A percentile compares a stretch with the other conserved stretches of the same genome.
Evolutionary conservation across 1,284 basidiomycete species (phyloP).

Genomic region (Cryptococcus sp.): DNA sequence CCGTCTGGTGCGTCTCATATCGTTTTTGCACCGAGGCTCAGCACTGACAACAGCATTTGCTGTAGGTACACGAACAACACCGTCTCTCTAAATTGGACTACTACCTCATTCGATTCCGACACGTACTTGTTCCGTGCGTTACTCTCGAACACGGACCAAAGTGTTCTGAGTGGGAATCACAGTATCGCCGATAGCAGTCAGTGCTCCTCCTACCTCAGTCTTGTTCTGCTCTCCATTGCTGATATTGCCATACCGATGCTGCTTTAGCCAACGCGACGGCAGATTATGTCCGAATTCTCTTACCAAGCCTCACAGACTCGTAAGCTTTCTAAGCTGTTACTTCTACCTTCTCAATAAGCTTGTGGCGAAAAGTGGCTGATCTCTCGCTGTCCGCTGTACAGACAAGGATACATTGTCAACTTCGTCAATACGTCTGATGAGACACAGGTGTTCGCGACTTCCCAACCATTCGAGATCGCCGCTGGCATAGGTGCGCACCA

Average conservation of each 20-base stretch:
- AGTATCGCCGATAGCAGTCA: slow-evolving; percentile 46
- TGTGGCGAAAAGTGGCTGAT: not conserved
- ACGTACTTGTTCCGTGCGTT: slow-evolving; percentile 42
- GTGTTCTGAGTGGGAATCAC: slow-evolving; percentile 33
- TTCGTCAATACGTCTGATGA: slow-evolving; percentile 57
- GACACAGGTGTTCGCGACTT: slow-evolving; percentile 55
- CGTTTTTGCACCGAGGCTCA: too few species aligned
- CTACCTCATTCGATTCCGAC: slow-evolving; percentile 31
- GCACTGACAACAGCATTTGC: too few species aligned
- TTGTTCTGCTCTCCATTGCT: too few species aligned
- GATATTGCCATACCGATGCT: not conserved
- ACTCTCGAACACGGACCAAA: slow-evolving; percentile 36
- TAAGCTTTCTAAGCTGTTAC: slow-evolving; percentile 10
- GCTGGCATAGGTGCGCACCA: slow-evolving; percentile 35
- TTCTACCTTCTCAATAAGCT: too few species aligned
- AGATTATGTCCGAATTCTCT: slow-evolving; percentile 29
- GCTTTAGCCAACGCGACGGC: slow-evolving; percentile 35
- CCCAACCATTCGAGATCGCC: slow-evolving; percentile 53
- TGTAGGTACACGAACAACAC: slow-evolving; percentile 48
- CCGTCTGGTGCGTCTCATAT: slow-evolving; percentile 28
- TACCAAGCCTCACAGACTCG: slow-evolving; percentile 30
- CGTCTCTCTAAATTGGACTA: slow-evolving; percentile 48
- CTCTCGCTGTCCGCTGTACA: slow-evolving; percentile 3
- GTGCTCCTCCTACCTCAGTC: slow-evolving; percentile 6
- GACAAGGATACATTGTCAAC: slow-evolving; percentile 53